These are phyloP conservation scores for Micromonas pusilla DNA, from an alignment of 139 green algal genomes.

Conservation along the genomic window DNA sequence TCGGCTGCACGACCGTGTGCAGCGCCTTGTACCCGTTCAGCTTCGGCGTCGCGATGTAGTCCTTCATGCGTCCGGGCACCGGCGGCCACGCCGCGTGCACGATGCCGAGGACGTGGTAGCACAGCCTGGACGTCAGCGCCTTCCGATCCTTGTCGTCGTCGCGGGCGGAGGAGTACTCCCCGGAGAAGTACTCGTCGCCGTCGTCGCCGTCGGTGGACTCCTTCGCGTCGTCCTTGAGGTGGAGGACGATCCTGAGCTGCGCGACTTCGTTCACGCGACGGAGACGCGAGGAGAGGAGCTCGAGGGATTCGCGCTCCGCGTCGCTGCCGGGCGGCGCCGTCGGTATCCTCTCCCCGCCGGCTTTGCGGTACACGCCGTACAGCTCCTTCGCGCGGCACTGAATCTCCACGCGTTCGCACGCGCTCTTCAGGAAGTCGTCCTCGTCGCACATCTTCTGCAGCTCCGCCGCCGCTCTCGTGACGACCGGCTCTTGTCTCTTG, in stretches of 20 bases:
- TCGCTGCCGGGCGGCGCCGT: background rate
- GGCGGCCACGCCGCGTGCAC: conserved; percentile 74
- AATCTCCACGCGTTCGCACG: conserved; percentile 41
- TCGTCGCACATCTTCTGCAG: conserved; percentile 42
- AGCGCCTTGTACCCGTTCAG: conserved; percentile 71
- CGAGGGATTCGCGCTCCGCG: background rate
- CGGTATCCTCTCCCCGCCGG: background rate
- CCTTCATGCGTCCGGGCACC: conserved; percentile 62
- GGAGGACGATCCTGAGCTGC: conserved; percentile 58
- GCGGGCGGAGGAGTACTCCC: background rate
- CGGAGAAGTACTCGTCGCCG: background rate
- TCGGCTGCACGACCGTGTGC: conserved; percentile 66
- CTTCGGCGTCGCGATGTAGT: conserved; percentile 86
- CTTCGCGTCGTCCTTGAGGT: background rate
- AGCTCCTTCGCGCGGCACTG: conserved; percentile 48
- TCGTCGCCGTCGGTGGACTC: conserved; percentile 2
- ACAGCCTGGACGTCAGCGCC: conserved; percentile 31
- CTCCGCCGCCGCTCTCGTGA: conserved; percentile 21
- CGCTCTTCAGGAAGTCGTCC: conserved; percentile 53
- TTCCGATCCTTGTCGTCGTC: background rate
- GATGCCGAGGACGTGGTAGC: conserved; percentile 58
- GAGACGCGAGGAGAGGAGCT: background rate
- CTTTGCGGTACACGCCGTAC: conserved; percentile 42
- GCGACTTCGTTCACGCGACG: conserved; percentile 45
- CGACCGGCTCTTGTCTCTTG: conserved; percentile 31